Conservation (phyloP, 2,329 filamentous ascomycete species). For the Aureobasidium sp. region DNA sequence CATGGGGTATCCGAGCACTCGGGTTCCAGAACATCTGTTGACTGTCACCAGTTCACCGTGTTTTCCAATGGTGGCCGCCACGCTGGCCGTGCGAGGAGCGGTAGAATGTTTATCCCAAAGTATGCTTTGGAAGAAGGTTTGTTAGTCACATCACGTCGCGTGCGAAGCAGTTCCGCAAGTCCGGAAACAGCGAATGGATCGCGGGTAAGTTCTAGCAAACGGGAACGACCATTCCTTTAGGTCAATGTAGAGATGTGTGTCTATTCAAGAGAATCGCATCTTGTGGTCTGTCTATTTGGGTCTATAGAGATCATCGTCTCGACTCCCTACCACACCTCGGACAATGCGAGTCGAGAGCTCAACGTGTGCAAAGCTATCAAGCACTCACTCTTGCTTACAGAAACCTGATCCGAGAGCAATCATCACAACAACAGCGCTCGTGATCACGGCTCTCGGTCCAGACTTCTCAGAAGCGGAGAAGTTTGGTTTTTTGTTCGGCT, state of each 20-base stretch:
- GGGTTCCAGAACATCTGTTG: background rate
- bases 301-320: background rate
- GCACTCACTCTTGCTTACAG: too few relatives aligned
- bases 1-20: background rate
- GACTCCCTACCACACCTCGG: background rate
- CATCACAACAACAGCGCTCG: too few relatives aligned
- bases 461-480: conserved; percentile 34
- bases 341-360: too few relatives aligned
- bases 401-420: too few relatives aligned
- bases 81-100: background rate
- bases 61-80: background rate
- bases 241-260: background rate
- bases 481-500: conserved; percentile 50
- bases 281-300: background rate
- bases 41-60: too few relatives aligned
- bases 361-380: too few relatives aligned
- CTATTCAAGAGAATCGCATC: background rate
- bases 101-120: background rate
- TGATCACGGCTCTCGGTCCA: background rate
- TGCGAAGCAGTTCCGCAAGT: background rate
- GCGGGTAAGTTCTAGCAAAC: background rate
- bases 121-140: background rate
- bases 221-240: background rate
- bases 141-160: background rate
- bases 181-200: background rate